Percentiles rank a stretch among this genome's conserved stretches.
Conservation (phyloP, 257 asterid genomes). For the Rehmannia glutinosa region DNA sequence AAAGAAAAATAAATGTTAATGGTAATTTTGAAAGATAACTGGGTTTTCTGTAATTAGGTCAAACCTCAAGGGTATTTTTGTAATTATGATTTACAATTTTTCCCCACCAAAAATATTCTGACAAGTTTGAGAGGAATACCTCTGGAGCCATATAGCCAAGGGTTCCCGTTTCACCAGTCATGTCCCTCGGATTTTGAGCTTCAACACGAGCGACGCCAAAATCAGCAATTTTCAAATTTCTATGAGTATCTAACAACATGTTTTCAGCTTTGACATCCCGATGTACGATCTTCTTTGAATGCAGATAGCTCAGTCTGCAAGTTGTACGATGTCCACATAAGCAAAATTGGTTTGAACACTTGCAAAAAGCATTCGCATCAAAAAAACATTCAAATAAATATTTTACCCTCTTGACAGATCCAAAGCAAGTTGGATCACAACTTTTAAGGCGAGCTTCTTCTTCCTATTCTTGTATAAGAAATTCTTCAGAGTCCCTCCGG, state of each 20-base stretch:
- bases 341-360: too few relatives aligned
- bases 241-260: slow-evolving; percentile 63
- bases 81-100: neutral
- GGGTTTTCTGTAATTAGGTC: too few relatives aligned
- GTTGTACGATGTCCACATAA: too few relatives aligned
- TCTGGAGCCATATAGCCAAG: slow-evolving; percentile 99
- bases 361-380: too few relatives aligned
- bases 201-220: slow-evolving; percentile 98
- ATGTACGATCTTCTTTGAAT: slow-evolving; percentile 84
- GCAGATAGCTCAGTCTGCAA: slow-evolving; percentile 82
- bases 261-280: slow-evolving; percentile 97
- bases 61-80: too few relatives aligned
- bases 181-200: slow-evolving; percentile 90
- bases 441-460: slow-evolving; percentile 74
- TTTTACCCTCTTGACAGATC: slow-evolving; percentile 83
- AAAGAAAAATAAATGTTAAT: too few relatives aligned
- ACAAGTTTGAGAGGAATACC: slow-evolving; percentile 44
- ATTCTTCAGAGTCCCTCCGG: slow-evolving; percentile 79
- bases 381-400: neutral
- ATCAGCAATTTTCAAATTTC: slow-evolving; percentile 80
- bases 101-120: neutral
- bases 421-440: slow-evolving; percentile 83
- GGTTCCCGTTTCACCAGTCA: slow-evolving; percentile 99
- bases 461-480: slow-evolving; percentile 72
- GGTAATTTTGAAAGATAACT: too few relatives aligned